Evolutionary conservation across 208 protist species (phyloP).

Genomic region (Leishmania braziliensis): DNA sequence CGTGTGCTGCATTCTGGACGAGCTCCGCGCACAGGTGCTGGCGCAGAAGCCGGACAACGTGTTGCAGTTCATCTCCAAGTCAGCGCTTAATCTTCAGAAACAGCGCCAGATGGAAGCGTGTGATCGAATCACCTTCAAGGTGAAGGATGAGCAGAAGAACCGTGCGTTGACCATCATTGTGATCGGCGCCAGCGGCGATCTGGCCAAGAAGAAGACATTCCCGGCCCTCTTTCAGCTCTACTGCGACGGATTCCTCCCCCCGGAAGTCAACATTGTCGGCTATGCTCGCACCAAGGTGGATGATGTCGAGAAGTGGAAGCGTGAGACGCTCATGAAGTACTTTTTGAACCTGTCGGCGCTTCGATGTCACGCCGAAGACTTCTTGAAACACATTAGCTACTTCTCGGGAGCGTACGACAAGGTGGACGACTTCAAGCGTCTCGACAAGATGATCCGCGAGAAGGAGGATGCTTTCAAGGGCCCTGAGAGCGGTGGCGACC

Average conservation of each 20-base stretch:
- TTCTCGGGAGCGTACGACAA: conserved; percentile 79
- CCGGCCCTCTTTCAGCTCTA: conserved; percentile 92
- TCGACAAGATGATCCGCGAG: conserved; percentile 58
- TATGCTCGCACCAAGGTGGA: conserved; percentile 87
- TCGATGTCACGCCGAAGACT: conserved; percentile 65
- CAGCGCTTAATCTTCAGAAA: conserved; percentile 39
- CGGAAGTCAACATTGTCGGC: conserved; percentile 78
- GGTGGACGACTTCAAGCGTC: conserved; percentile 64
- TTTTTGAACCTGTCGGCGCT: conserved; percentile 52
- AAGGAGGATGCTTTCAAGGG: conserved; percentile 55
- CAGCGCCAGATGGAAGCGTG: conserved; percentile 26
- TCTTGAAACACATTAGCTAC: conserved; percentile 77
- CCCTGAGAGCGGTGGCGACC: conserved; percentile 57
- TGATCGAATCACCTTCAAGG: conserved; percentile 54
- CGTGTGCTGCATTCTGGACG: conserved; percentile 72
- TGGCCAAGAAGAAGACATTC: conserved; percentile 94
- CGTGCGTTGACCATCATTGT: conserved; percentile 82
- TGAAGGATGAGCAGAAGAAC: conserved; percentile 49
- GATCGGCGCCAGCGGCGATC: conserved; percentile 90
- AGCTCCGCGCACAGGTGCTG: conserved; percentile 54
- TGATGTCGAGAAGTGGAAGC: conserved; percentile 73
- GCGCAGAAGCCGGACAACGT: conserved; percentile 61
- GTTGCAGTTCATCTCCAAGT: conserved; percentile 46
- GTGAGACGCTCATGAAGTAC: conserved; percentile 57
- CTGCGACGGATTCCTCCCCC: conserved; percentile 75